These are phyloP conservation scores for Schizonepeta tenuifolia DNA, from an alignment of 257 asterid species.

Conservation along the genomic window DNA sequence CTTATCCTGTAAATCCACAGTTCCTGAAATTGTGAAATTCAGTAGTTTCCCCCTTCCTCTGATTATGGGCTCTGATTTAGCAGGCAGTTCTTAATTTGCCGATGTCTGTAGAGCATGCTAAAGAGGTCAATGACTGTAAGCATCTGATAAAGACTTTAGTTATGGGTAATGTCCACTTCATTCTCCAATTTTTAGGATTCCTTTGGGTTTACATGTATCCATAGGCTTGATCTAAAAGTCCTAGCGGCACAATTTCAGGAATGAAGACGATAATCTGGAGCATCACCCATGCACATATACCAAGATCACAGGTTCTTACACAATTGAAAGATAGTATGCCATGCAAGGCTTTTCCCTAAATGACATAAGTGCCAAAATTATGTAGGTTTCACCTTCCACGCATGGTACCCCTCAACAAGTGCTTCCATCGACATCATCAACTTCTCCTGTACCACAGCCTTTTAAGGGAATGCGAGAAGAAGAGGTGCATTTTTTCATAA, in stretches of 20 bases:
- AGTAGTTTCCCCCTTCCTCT: slow-evolving; percentile 27
- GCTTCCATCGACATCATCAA: slow-evolving; percentile 66
- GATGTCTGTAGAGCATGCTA: slow-evolving; percentile 79
- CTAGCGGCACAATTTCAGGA: slow-evolving; percentile 53
- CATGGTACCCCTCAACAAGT: slow-evolving; percentile 88
- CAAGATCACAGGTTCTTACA: slow-evolving; percentile 86
- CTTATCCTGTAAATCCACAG: slow-evolving; percentile 2
- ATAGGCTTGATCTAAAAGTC: not conserved
- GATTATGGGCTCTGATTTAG: slow-evolving; percentile 35
- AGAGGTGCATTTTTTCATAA: slow-evolving; percentile 61
- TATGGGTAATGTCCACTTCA: slow-evolving; percentile 67
- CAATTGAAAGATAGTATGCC: slow-evolving; percentile 27
- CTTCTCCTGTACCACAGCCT: slow-evolving; percentile 74
- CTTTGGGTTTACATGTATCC: not conserved
- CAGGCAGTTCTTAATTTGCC: slow-evolving; percentile 96
- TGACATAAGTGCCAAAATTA: slow-evolving; percentile 31
- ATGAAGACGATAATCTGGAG: slow-evolving; percentile 99
- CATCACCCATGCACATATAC: slow-evolving; percentile 95
- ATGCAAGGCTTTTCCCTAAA: slow-evolving; percentile 27
- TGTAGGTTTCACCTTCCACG: slow-evolving; percentile 88
- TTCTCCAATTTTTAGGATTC: slow-evolving; percentile 30
- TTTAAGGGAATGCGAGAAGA: slow-evolving; percentile 98
- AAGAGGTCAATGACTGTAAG: slow-evolving; percentile 97
- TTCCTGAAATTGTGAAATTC: slow-evolving; percentile 5
- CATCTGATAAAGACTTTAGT: slow-evolving; percentile 97